Evolutionary conservation across 345 rosid species (phyloP).

Genomic region (Pistacia integerrima): DNA sequence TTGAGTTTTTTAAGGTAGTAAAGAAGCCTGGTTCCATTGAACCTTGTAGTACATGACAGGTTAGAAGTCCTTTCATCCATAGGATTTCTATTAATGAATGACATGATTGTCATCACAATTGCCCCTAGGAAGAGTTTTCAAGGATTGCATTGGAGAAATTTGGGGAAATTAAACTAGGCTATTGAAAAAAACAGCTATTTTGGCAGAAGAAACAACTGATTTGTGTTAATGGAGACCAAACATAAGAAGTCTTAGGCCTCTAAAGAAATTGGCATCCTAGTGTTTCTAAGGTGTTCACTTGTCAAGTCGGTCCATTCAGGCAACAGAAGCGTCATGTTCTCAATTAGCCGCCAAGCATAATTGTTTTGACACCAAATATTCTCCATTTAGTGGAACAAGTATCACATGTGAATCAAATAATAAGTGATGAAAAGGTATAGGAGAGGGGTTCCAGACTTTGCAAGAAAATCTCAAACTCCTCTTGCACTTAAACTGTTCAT

Average conservation of each 20-base stretch:
- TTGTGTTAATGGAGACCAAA: background rate
- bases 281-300: background rate
- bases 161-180: background rate
- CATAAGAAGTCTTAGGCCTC: background rate
- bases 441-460: background rate
- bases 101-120: background rate
- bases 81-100: background rate
- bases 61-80: background rate
- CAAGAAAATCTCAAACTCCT: background rate
- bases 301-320: background rate
- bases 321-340: background rate
- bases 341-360: background rate
- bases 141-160: background rate
- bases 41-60: background rate
- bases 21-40: background rate
- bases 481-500: background rate
- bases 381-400: background rate
- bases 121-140: background rate
- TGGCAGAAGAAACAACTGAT: background rate
- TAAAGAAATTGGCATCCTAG: background rate
- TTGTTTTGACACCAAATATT: background rate
- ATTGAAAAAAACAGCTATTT: too few species aligned
- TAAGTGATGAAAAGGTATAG: too few species aligned
- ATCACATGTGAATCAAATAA: too few species aligned
- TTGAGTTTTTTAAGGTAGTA: background rate